These are phyloP conservation scores for Ogataea pilisensis DNA, from an alignment of 805 yeast species.

Conservation along the genomic window DNA sequence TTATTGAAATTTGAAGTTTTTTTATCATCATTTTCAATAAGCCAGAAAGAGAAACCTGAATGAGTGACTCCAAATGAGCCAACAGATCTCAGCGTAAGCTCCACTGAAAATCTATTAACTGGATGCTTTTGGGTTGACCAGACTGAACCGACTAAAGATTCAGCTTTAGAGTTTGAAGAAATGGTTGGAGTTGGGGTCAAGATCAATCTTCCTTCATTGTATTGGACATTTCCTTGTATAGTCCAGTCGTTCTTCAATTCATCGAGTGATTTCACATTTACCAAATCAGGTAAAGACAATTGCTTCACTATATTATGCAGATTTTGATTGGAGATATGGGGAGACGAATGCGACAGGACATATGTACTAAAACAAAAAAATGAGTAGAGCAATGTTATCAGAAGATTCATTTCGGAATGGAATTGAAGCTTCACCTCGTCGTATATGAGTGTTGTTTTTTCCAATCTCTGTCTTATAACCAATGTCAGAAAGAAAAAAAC, in stretches of 20 bases:
- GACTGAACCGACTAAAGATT: slow-evolving; percentile 38
- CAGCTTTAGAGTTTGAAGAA: slow-evolving; percentile 20
- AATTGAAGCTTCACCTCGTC: too few species aligned
- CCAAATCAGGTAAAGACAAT: slow-evolving; percentile 26
- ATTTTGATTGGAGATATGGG: slow-evolving; percentile 1
- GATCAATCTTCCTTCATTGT: slow-evolving; percentile 51
- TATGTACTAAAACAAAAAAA: not conserved
- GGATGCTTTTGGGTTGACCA: slow-evolving; percentile 35
- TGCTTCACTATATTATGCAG: slow-evolving; percentile 2
- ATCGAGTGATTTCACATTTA: slow-evolving; percentile 16
- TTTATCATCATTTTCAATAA: slow-evolving; percentile 33
- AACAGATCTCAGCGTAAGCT: slow-evolving; percentile 57
- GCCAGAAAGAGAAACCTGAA: slow-evolving; percentile 60
- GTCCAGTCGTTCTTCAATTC: slow-evolving; percentile 45
- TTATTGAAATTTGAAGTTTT: slow-evolving; percentile 29
- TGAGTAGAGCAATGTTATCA: not conserved
- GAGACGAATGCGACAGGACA: slow-evolving; percentile 2
- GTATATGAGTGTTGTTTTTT: too few species aligned
- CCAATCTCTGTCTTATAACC: too few species aligned
- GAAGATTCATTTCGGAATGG: not conserved
- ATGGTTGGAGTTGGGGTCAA: slow-evolving; percentile 40
- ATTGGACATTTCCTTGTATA: slow-evolving; percentile 33
- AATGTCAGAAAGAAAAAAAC: too few species aligned
- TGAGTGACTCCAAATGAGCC: slow-evolving; percentile 46
- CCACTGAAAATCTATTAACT: slow-evolving; percentile 42